Evolutionary conservation across 1,284 basidiomycete species (phyloP).

Genomic region (Apiotrichum gamsii): DNA sequence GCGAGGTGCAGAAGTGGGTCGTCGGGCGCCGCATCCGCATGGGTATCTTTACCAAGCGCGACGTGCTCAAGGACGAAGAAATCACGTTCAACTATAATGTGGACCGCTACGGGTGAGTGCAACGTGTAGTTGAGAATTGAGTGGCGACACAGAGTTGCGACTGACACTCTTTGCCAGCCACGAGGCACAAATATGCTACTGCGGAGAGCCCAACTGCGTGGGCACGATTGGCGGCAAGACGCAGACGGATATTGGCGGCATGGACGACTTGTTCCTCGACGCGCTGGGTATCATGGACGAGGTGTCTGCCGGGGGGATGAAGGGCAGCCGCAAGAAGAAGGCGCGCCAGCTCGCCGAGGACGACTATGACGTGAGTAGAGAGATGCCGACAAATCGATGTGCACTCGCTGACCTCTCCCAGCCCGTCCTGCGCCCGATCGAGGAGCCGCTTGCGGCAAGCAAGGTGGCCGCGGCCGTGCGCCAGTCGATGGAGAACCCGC

Average conservation of each 20-base stretch:
- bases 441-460: constrained; percentile 68
- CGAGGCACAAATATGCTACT: constrained; percentile 91
- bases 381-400: no score
- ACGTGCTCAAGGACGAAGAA: constrained; percentile 78
- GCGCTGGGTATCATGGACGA: constrained; percentile 95
- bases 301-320: constrained; percentile 67
- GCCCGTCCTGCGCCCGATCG: constrained; percentile 63
- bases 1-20: constrained; percentile 99
- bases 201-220: constrained; percentile 92
- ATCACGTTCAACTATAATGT: constrained; percentile 99
- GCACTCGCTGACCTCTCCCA: constrained; percentile 14
- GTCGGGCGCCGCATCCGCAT: constrained; percentile 85
- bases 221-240: constrained; percentile 97
- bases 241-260: constrained; percentile 86
- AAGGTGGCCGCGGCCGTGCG: constrained; percentile 88
- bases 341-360: constrained; percentile 80
- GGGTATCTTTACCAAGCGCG: constrained; percentile 93
- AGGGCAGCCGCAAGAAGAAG: constrained; percentile 85
- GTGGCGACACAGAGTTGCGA: neutral
- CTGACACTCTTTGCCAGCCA: constrained; percentile 57
- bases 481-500: constrained; percentile 72
- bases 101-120: constrained; percentile 86
- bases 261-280: constrained; percentile 93
- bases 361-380: constrained; percentile 79
- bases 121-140: neutral